phyloP scores from a whole-genome alignment of 139 green algal genomes.

The Closterium sp. region DNA sequence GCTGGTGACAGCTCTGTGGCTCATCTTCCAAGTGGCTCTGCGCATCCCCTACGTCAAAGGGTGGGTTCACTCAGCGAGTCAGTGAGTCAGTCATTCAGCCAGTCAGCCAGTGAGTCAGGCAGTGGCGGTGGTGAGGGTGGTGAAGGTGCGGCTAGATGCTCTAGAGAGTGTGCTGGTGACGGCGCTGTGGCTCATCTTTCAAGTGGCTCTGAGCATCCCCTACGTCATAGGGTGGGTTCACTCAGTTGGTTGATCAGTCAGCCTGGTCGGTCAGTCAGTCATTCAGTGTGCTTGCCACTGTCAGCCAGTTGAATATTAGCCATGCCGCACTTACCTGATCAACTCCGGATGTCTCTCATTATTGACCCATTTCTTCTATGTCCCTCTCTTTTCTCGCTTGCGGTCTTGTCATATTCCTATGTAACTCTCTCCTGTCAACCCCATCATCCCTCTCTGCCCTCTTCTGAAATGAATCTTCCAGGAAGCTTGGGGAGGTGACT shows the following conservation, averaged over 20 bases:
- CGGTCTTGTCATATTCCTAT: neutral
- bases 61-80: neutral
- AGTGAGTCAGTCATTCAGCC: too few species aligned
- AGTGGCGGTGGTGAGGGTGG: neutral
- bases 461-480: neutral
- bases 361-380: too few species aligned
- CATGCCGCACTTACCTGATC: too few species aligned
- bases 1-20: neutral
- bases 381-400: too few species aligned
- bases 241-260: neutral
- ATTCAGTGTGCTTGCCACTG: too few species aligned
- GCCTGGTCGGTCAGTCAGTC: too few species aligned
- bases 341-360: too few species aligned
- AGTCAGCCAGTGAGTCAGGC: too few species aligned
- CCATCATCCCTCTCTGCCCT: neutral
- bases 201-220: neutral
- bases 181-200: neutral
- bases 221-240: neutral
- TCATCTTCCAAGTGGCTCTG: neutral
- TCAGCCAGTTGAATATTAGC: too few species aligned
- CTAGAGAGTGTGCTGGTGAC: neutral
- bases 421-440: neutral
- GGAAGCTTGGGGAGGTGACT: slow-evolving; percentile 36
- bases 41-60: neutral
- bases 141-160: neutral